A percentile compares a stretch with the other conserved stretches of the same genome.
phyloP scores from a whole-genome alignment of 1,284 basidiomycete genomes.

The Dichomitus squalens region DNA sequence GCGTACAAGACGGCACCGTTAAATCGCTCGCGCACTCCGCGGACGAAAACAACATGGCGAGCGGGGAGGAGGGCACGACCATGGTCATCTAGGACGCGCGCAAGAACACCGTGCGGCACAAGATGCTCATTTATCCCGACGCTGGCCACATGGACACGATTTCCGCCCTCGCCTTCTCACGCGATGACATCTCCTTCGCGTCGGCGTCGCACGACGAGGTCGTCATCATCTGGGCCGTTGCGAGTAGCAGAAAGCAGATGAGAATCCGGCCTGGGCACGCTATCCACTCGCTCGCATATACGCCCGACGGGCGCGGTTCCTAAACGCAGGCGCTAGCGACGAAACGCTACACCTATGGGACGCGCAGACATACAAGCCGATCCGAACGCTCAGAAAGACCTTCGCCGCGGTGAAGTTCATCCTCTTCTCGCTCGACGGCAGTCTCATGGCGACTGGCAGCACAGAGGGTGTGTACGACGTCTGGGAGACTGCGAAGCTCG shows the following conservation, averaged over 20 bases:
- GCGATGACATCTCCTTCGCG: constrained; percentile 20
- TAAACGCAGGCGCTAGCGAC: constrained; percentile 28
- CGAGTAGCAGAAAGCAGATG: background rate
- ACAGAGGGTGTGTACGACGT: constrained; percentile 20
- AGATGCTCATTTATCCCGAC: background rate
- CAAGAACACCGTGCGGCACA: background rate
- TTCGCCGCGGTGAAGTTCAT: constrained; percentile 23
- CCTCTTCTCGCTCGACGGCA: constrained; percentile 26
- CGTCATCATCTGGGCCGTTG: constrained; percentile 13
- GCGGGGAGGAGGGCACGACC: constrained; percentile 19
- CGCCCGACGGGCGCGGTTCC: constrained; percentile 26
- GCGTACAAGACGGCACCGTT: too few species aligned
- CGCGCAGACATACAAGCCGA: constrained; percentile 7
- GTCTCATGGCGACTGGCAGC: constrained; percentile 22
- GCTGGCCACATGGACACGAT: constrained; percentile 17
- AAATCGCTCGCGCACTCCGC: too few species aligned
- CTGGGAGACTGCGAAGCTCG: constrained; percentile 20
- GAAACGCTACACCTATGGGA: constrained; percentile 28
- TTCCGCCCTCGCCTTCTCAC: constrained; percentile 24
- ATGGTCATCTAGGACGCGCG: constrained; percentile 29
- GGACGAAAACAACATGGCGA: too few species aligned
- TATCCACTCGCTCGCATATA: constrained; percentile 25
- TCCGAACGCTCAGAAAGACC: constrained; percentile 10
- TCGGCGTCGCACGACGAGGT: constrained; percentile 17
- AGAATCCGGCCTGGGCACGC: constrained; percentile 4